Evolutionary conservation across 371 early-diverging fungal genomes (phyloP).

Genomic region (Scutellospora calospora): DNA sequence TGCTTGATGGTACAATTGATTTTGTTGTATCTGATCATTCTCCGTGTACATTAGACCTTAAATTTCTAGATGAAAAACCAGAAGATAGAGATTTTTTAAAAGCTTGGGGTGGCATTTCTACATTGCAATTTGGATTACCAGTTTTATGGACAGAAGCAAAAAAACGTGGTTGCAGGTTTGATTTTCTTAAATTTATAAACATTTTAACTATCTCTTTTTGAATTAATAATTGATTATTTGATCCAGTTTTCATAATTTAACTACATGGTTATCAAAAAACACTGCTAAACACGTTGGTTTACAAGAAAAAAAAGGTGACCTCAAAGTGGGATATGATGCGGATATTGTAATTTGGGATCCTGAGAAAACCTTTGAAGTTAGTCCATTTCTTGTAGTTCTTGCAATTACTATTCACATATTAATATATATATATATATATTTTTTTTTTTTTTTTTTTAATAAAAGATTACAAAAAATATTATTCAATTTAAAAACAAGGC

Average conservation of each 20-base stretch:
- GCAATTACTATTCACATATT: no score
- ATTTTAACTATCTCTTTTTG: background rate
- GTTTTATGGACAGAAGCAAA: constrained; percentile 84
- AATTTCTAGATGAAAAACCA: constrained; percentile 59
- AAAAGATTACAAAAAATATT: constrained; percentile 52
- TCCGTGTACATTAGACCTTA: constrained; percentile 81
- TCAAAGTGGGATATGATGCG: constrained; percentile 73
- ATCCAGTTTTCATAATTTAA: constrained; percentile 65
- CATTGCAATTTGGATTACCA: constrained; percentile 83
- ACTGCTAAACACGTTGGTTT: constrained; percentile 74
- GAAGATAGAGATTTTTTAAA: constrained; percentile 76
- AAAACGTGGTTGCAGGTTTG: constrained; percentile 68
- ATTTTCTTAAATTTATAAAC: background rate
- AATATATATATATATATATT: no score
- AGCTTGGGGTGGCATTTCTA: constrained; percentile 89
- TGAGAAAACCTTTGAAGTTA: constrained; percentile 66
- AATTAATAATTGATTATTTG: background rate
- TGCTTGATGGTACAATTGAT: constrained; percentile 82
- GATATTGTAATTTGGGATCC: constrained; percentile 85
- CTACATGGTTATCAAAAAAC: constrained; percentile 70
- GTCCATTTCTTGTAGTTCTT: constrained; percentile 4
- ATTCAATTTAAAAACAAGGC: constrained; percentile 86
- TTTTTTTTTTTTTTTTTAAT: background rate
- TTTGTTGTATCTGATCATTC: constrained; percentile 88
- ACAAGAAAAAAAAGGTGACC: constrained; percentile 70